Base-by-base conservation (phyloP, 768 basidiomycete genomes). In the Asterophora lycoperdoides region DNA sequence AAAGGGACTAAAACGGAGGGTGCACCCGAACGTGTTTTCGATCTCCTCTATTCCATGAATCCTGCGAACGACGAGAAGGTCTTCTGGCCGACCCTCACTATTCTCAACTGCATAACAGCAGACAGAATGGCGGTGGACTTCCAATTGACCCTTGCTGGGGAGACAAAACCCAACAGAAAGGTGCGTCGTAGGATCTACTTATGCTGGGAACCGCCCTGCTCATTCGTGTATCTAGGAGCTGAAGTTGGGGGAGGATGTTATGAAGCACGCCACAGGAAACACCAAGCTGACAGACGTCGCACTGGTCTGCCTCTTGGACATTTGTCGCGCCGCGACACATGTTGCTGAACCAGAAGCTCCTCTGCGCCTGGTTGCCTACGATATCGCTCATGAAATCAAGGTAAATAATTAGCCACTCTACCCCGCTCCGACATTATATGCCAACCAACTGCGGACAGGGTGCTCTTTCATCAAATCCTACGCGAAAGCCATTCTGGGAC, bases 1-100 rank as follows among this genome's bases (percentile, higher is more conserved):
- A 23, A 23, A 23, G 23, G 83, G 38, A 80, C 83, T 23, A 75
- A 70, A 39, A 71, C 89, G 10, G 93, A 95, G 50, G 89, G 87
- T 36, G 81, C 83, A 0, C 85, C 92, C 1, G 92, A 96, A 61
- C 80, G 88, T 7, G 79, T 94, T 2, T 95, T 92, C 59, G 93
- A 96, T 64, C 64, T 86, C 14, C 67, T 95, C 2, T 83, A 80
- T 57, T 73, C 77, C 13, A 73, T 68, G 42, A 69, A 62, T 45
- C 67, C 45, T 60, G 68, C 57, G 60, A 74, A 68, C 63, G 78
- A 66, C 53, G 80, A 66, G 74, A 78, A 35, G 66, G 56, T 67
- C n/a, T 68, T 89, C 37, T 93, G 91, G 87, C 93, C 93, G 0
- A 81, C 85, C 0, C 74, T 95, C 52, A 80, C 86, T 0, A 78